Base-by-base conservation (phyloP, 2,329 filamentous ascomycete species). In the Lasiodiplodia gonubiensis region DNA sequence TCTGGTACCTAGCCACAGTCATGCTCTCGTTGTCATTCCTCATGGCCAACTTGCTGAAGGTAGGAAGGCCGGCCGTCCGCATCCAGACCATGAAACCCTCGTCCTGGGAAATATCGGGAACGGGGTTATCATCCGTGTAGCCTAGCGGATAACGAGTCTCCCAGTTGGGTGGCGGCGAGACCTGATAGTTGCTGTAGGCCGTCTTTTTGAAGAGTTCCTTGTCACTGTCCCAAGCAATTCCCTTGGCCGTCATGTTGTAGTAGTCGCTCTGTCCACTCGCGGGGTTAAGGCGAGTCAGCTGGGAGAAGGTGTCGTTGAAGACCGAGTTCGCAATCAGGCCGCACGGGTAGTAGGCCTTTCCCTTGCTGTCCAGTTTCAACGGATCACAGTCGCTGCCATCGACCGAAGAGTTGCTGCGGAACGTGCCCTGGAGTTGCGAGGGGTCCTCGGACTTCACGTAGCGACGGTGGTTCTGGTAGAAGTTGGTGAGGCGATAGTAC, bases 31-130 rank as follows among this genome's bases (percentile, higher is more conserved):
- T 84, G 76, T 97, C 90, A 75, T 97, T 97, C 68, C 93, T 87
- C 78, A 90, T 87, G 54, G 93, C 92, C 55, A 99, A 84, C 82
- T 99, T 99, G 86, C 92, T 97, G 78, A 99, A 99, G 5, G 90
- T 91, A 0, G 95, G 95, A 73, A 98, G 82, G 68, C 94, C 95
- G 27, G 95, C 95, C 1, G 96, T 97, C 73, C 95, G 89, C 95
- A 99, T 99, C 95, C 95, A 99, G 25, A 98, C 94, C 81, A 97
- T 94, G 79, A 99, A 97, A 52, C 89, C 88, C 78, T 97, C 91
- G 81, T 93, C 90, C 0, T 88, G 81, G 70, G 90, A 85, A 21
- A 98, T 79, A 72, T 95, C 81, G 0, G 93, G 93, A 25, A 92
- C 89, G 2, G 86, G 87, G 63, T 86, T 85, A 0, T 86, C 80